Conservation (phyloP, 345 rosid genomes). For the Lepidium africanum region DNA sequence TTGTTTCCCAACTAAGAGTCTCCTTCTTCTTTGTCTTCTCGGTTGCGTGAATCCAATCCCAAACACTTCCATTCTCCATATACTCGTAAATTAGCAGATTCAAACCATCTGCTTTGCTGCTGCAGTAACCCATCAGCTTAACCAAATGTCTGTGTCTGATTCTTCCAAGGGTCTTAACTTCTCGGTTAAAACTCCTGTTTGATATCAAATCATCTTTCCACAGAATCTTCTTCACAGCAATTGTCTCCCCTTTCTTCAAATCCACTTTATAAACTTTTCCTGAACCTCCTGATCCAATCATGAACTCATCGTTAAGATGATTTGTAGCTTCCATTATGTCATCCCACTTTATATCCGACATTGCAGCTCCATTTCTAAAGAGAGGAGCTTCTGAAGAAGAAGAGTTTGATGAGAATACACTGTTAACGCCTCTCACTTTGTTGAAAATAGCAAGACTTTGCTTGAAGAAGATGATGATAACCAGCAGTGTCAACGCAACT, state of each 20-base stretch:
- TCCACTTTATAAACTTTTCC: constrained; percentile 72
- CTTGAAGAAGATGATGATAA: constrained; percentile 36
- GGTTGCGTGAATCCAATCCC: constrained; percentile 77
- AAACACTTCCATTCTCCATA: constrained; percentile 91
- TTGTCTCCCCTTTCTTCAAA: constrained; percentile 41
- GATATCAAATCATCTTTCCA: constrained; percentile 62
- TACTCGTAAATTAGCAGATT: constrained; percentile 79
- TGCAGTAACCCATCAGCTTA: constrained; percentile 77
- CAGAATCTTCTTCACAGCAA: constrained; percentile 71
- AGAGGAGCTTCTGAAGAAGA: constrained; percentile 63
- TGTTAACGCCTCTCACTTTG: constrained; percentile 32
- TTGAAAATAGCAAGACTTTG: constrained; percentile 33
- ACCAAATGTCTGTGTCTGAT: constrained; percentile 79
- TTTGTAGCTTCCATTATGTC: constrained; percentile 82
- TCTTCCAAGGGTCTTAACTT: constrained; percentile 68
- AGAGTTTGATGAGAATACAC: constrained; percentile 37
- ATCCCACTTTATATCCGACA: constrained; percentile 65
- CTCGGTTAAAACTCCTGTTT: constrained; percentile 75
- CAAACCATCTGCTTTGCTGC: constrained; percentile 51
- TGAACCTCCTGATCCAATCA: constrained; percentile 90
- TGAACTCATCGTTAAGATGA: constrained; percentile 59
- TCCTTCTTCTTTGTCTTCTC: constrained; percentile 37
- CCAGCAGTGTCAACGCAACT: constrained; percentile 42
- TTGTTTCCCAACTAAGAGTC: constrained; percentile 69
- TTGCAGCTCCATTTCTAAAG: constrained; percentile 46